Evolutionary conservation across 768 basidiomycete species (phyloP), one percentile per base, ranked within the genome.

Genomic region (Agaricus bisporus): DNA sequence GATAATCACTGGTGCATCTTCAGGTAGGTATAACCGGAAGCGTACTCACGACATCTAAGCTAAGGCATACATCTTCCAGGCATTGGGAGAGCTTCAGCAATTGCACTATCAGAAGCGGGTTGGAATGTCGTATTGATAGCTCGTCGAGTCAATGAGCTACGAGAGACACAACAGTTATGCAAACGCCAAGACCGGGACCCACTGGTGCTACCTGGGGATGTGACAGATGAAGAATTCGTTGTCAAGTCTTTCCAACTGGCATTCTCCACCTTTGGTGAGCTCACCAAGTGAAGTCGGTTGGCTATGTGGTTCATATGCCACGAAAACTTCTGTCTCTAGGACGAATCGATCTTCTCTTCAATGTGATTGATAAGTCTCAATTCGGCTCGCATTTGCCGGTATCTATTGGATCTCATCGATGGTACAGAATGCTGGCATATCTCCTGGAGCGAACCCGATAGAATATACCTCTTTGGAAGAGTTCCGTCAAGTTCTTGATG

Each of bases 321-420:
- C 18, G n/a, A 35, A 3, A 15, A 14, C 10, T 18, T n/a, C 5
- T 20, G 15, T 5, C 35, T 42, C 11, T 57, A 87, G 85, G 82
- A 14, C 74, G 82, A 4, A 59, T 89, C 10, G 90, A 94, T 65
- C 61, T 92, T 32, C 61, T 93, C 22, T 95, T 93, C 71, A 93
- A 93, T 65, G 91, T 85, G 58, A 32, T 32, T 11, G 11, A 32
- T 32, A 32, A 60, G 80, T 61, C n/a, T 28, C 41, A 14, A 28
- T 25, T 26, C 11, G 28, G 17, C 15, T 22, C 9, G 26, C 18
- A 9, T 10, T n/a, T 6, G 26, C n/a, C 17, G 38, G 39, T 56
- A 32, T 25, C 20, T 28, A 32, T 8, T 22, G 32, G 35, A n/a
- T 18, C 8, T 38, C 9, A 53, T 41, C 25, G 8, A 29, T 25